Conservation (phyloP, 805 yeast genomes). For the Monosporozyma siamensis region DNA sequence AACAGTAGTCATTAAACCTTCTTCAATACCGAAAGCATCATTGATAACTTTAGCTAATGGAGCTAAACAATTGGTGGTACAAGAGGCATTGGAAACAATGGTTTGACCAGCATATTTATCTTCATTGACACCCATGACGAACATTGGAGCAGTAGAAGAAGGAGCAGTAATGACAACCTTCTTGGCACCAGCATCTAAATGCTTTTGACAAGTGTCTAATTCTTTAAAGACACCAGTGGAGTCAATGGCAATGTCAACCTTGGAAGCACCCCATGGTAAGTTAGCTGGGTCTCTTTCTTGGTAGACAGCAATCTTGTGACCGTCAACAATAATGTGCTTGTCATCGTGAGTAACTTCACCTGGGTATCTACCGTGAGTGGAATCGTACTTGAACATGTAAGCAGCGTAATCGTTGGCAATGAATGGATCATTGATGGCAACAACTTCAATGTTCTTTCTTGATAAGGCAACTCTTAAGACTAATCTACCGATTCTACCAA, state of each 20-base stretch:
- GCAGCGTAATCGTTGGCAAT: slow-evolving; percentile 61
- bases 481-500: slow-evolving; percentile 66
- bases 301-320: slow-evolving; percentile 40
- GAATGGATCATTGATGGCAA: slow-evolving; percentile 63
- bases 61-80: slow-evolving; percentile 68
- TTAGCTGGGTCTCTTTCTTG: slow-evolving; percentile 59
- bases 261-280: slow-evolving; percentile 58
- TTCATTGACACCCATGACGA: slow-evolving; percentile 61
- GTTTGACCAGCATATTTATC: slow-evolving; percentile 47
- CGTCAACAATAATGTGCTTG: slow-evolving; percentile 44
- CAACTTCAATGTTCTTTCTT: slow-evolving; percentile 46
- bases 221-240: slow-evolving; percentile 67
- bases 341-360: slow-evolving; percentile 52
- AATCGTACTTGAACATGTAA: slow-evolving; percentile 67
- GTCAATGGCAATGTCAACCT: slow-evolving; percentile 56
- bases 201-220: slow-evolving; percentile 55
- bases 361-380: slow-evolving; percentile 55
- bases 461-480: slow-evolving; percentile 52
- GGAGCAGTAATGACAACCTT: slow-evolving; percentile 67
- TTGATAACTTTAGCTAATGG: slow-evolving; percentile 61
- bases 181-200: slow-evolving; percentile 65
- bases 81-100: slow-evolving; percentile 61
- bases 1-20: slow-evolving; percentile 67
- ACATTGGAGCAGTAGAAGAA: slow-evolving; percentile 63
- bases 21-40: slow-evolving; percentile 58